phyloP scores from a whole-genome alignment of 1,139 yeast genomes.

The Suhomyces panamericanus region DNA sequence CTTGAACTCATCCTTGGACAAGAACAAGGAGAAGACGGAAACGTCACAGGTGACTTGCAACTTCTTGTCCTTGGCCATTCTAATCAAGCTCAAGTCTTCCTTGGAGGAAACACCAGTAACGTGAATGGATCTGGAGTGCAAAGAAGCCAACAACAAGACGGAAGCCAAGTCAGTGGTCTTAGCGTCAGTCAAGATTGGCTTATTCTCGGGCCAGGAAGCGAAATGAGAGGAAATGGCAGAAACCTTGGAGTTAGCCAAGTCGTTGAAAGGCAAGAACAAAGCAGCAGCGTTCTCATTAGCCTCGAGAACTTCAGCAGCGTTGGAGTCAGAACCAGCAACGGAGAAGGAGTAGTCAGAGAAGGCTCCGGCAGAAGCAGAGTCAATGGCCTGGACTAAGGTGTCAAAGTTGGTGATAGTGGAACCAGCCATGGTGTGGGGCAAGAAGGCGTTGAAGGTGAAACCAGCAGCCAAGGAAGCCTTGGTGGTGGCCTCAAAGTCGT shows the following conservation, averaged over 20 bases:
- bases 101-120: slow-evolving; percentile 80
- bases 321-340: slow-evolving; percentile 77
- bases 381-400: slow-evolving; percentile 63
- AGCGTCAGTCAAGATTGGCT: slow-evolving; percentile 92
- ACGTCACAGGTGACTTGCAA: slow-evolving; percentile 90
- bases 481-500: slow-evolving; percentile 65
- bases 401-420: slow-evolving; percentile 63
- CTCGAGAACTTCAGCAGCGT: slow-evolving; percentile 61
- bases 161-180: slow-evolving; percentile 90
- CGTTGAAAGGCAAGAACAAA: slow-evolving; percentile 78
- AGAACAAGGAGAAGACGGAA: slow-evolving; percentile 74
- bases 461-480: slow-evolving; percentile 80
- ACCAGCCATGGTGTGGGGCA: slow-evolving; percentile 71
- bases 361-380: slow-evolving; percentile 57
- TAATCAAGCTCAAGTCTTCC: slow-evolving; percentile 81
- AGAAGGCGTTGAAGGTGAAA: slow-evolving; percentile 79
- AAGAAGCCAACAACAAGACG: slow-evolving; percentile 82
- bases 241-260: slow-evolving; percentile 67
- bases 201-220: slow-evolving; percentile 77
- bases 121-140: slow-evolving; percentile 84
- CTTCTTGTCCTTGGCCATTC: slow-evolving; percentile 81
- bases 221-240: slow-evolving; percentile 78
- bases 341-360: slow-evolving; percentile 82
- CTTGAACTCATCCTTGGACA: slow-evolving; percentile 68
- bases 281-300: slow-evolving; percentile 73